Base-by-base conservation (phyloP, 306 rosid genomes). In the Quercus ilex region DNA sequence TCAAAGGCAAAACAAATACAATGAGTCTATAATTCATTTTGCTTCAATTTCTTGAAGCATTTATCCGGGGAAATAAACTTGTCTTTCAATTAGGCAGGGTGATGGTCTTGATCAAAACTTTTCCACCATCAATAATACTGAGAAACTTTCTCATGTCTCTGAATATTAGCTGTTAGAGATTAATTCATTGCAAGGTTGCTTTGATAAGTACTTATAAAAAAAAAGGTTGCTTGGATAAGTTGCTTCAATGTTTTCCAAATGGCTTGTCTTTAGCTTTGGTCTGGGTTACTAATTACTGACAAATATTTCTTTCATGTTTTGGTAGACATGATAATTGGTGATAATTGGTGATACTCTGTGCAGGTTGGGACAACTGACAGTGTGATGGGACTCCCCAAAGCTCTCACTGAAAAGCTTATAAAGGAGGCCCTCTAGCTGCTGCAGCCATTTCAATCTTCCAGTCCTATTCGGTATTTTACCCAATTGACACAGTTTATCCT, bases 291-390 rank as follows among this genome's bases (percentile, higher is more conserved):
- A 21, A 62, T 71, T 75, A 41, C 20, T 55, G 33, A 55, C 23
- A 41, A 78, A 51, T 75, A 25, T 28, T 63, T 33, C 71, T 51
- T 55, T 62, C 23, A 17, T 10, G 35, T 30, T 55, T 81, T 21
- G 21, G 69, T 46, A n/a, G 35, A 35, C 58, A 55, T 23, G 23
- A 23, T 23, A 23, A 23, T 23, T 23, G 23, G 23, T 23, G 53
- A 12, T 81, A 55, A 76, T 59, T 76, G 88, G 23, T 69, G 77
- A 55, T 74, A 58, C 80, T 33, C 74, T 68, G 4, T 84, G 88
- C 97, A 95, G 96, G 94, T 85, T 69, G 97, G 99, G 74, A 95
- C 98, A 77, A 91, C 91, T 0, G 99, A 93, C 83, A 95, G 99
- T 25, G 97, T 95, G 87, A 93, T 95, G 98, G 98, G 98, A 82